These are phyloP conservation scores for Magnusiomyces sp. DNA, from an alignment of 1,139 yeast species.

Conservation along the genomic window DNA sequence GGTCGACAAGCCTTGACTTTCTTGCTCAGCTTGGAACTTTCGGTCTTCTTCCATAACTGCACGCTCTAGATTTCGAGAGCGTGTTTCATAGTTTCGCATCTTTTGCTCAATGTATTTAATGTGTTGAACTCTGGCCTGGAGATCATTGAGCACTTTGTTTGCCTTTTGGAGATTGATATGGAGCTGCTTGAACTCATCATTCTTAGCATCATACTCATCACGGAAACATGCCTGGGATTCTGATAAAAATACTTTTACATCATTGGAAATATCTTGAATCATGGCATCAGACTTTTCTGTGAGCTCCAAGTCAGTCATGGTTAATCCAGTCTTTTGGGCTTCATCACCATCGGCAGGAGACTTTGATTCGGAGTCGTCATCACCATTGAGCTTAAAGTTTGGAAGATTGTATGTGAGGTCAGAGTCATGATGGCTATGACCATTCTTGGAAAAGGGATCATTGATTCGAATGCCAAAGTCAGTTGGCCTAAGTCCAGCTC, in stretches of 20 bases:
- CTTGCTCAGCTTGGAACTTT: constrained; percentile 38
- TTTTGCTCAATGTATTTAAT: constrained; percentile 36
- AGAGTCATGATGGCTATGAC: constrained; percentile 4
- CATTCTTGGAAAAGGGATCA: background rate
- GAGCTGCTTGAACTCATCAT: constrained; percentile 38
- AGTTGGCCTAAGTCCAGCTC: constrained; percentile 73
- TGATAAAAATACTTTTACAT: constrained; percentile 30
- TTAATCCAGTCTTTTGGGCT: background rate
- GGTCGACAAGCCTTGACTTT: constrained; percentile 14
- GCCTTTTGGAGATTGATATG: constrained; percentile 44
- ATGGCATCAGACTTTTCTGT: constrained; percentile 24
- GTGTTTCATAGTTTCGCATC: constrained; percentile 42
- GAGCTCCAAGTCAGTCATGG: background rate
- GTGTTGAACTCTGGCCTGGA: constrained; percentile 38
- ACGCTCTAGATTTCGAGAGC: constrained; percentile 45
- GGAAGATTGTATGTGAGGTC: background rate
- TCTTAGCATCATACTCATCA: constrained; percentile 40
- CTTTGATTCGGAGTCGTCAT: background rate
- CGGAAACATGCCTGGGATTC: constrained; percentile 40
- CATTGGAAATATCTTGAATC: constrained; percentile 29
- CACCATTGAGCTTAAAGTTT: background rate
- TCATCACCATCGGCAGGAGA: background rate
- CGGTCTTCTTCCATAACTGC: constrained; percentile 52
- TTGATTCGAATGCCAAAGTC: constrained; percentile 59
- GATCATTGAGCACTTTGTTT: constrained; percentile 38